Evolutionary conservation across 2,329 filamentous ascomycete species (phyloP).

Genomic region (Nannizziopsis arthrosporioides): DNA sequence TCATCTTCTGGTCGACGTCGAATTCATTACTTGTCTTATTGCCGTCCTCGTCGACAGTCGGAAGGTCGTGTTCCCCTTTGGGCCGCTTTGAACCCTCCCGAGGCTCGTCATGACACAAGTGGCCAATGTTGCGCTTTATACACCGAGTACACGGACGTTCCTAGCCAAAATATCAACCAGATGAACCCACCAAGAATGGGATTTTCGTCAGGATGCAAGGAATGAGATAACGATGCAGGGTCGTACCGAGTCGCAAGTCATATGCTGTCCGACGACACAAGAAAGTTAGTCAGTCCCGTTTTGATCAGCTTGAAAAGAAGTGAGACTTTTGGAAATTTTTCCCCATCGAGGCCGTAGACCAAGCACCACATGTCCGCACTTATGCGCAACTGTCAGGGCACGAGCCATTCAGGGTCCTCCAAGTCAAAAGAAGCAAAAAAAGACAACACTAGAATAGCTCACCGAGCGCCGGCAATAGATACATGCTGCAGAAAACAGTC

Average conservation of each 20-base stretch:
- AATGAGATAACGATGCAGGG: conserved; percentile 13
- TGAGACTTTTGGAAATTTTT: neutral
- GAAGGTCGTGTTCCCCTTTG: conserved; percentile 52
- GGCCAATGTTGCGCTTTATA: conserved; percentile 96
- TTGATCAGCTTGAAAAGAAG: neutral
- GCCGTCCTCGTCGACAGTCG: conserved; percentile 50
- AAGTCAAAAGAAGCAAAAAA: conserved; percentile 19
- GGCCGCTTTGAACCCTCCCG: conserved; percentile 74
- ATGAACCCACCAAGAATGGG: conserved; percentile 22
- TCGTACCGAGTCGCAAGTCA: conserved; percentile 82
- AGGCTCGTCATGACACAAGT: conserved; percentile 95
- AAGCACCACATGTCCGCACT: conserved; percentile 13
- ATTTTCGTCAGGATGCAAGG: conserved; percentile 20
- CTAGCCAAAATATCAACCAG: conserved; percentile 35
- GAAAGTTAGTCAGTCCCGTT: conserved; percentile 11
- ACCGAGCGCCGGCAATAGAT: conserved; percentile 84
- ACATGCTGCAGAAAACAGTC: conserved; percentile 54
- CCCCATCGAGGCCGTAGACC: neutral
- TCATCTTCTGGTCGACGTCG: conserved; percentile 36
- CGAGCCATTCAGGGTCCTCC: conserved; percentile 18
- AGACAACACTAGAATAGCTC: conserved; percentile 38
- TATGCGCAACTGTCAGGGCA: conserved; percentile 17
- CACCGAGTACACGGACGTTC: conserved; percentile 94
- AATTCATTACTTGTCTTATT: conserved; percentile 32
- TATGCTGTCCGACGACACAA: conserved; percentile 54